These are phyloP conservation scores for Cercis canadensis DNA, from an alignment of 306 rosid species.

Conservation along the genomic window DNA sequence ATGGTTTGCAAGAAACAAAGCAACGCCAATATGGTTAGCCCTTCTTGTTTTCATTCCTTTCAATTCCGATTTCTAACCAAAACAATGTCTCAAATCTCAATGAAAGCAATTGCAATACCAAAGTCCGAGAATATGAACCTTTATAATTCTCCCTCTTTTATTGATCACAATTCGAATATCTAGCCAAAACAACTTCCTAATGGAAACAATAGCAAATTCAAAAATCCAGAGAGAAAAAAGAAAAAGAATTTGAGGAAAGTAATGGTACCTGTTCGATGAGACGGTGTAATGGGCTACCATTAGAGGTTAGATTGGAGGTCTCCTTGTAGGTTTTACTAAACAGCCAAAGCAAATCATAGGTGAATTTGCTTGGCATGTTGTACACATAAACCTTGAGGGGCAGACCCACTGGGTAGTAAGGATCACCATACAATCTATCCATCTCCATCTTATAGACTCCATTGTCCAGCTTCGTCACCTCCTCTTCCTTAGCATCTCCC, in stretches of 20 bases:
- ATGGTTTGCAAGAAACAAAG: neutral
- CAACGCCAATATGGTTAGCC: no score
- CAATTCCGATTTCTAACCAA: no score
- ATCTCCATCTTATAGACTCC: constrained; percentile 39
- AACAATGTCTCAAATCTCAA: no score
- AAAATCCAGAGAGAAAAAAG: neutral
- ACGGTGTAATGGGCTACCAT: constrained; percentile 97
- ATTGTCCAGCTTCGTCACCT: constrained; percentile 48
- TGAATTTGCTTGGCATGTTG: constrained; percentile 84
- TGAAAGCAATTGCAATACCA: no score
- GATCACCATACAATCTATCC: constrained; percentile 52
- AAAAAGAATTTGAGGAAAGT: neutral
- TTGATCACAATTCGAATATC: neutral
- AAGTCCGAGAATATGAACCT: no score
- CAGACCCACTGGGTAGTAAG: constrained; percentile 49
- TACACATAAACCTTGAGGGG: constrained; percentile 87
- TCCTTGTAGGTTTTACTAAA: constrained; percentile 63
- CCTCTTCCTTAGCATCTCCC: constrained; percentile 4
- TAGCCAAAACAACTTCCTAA: neutral
- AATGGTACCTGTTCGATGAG: constrained; percentile 80
- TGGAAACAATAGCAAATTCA: neutral
- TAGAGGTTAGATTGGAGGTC: constrained; percentile 89
- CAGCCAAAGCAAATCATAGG: constrained; percentile 77
- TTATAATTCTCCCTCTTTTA: neutral
- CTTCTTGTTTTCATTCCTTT: no score